Base-by-base conservation (phyloP, 116 monocot species). In the Trichopus zeylanicus region DNA sequence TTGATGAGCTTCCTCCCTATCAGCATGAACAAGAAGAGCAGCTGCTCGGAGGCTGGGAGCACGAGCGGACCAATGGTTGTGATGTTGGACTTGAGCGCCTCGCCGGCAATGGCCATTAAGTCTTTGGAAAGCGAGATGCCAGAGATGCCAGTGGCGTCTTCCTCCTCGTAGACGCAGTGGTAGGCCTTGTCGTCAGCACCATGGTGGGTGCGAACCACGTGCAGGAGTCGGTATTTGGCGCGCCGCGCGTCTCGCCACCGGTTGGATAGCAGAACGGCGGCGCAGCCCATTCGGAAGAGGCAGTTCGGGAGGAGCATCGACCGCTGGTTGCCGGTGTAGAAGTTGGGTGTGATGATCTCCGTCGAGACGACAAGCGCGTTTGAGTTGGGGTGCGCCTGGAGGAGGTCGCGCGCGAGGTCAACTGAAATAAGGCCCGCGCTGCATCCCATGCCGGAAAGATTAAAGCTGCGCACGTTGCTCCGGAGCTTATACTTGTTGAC, bases 161-260 rank as follows among this genome's bases (percentile, higher is more conserved):
- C 71, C 62, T 90, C 82, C 62, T 90, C 59, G 73, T 77, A 85
- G 39, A 90, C 82, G 71, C 90, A 90, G 11, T 71, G 73, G 76
- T 76, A 90, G 20, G 85, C 81, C 34, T 68, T 73, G 73, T 90
- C 85, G 48, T 90, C 90, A 0, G 76, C 75, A 0, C 89, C 89
- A 13, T 75, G 81, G 75, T 84, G 78, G 7, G 84, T 89, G 5
- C 89, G 75, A 16, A 89, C 75, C 21, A 84, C 46, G 65, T 89
- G 89, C 30, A 75, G 31, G 1, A 89, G 89, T 6, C 76, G 47
- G 78, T 84, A 89, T 63, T 89, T 85, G 22, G 89, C 29, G 64
- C 78, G 11, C 52, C 75, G 8, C 1, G 67, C 53, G 13, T 78
- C 29, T 57, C 75, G 11, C 59, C 75, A 4, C 64, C 73, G 1